Base-by-base conservation (phyloP, 345 rosid genomes). In the Melaleuca quinquenervia region DNA sequence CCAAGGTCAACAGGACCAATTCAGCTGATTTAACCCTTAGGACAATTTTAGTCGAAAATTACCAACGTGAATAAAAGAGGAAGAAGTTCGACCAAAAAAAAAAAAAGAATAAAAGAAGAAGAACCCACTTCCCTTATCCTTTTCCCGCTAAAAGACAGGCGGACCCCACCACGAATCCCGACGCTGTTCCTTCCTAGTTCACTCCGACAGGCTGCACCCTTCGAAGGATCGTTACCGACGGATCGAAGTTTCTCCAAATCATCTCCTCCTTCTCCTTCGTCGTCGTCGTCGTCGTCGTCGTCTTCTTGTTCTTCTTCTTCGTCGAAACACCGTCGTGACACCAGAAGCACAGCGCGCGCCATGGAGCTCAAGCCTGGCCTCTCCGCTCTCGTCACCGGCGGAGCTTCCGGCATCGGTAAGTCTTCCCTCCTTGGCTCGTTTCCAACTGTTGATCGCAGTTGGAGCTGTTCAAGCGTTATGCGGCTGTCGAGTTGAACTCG, bases 321-420 rank as follows among this genome's bases (percentile, higher is more conserved):
- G 3, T 70, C 26, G 26, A 36, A 18, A 36, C 78, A 21, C 18
- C 78, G 48, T 8, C 26, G 78, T 41, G 78, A 70, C 26, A 48
- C 48, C 78, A 11, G 48, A 41, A 58, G 32, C 49, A 75, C 29
- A 11, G 27, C 8, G 56, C 56, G 18, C 22, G 54, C 52, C 41
- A 97, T 97, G 98, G 95, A 97, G 91, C 94, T 97, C 83, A 96
- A 92, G 86, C 96, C 98, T 41, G 99, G 98, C 50, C 84, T 95
- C 64, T 97, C 98, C 45, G 98, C 99, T 90, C 74, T 97, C 16
- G 95, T 97, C 92, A 96, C 98, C 44, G 99, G 99, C 70, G 99
- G 90, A 55, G 98, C 94, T 48, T 94, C 99, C 22, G 99, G 99
- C 26, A 93, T 97, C 88, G 99, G 99, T 96, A 89, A 62, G 6